phyloP scores from a whole-genome alignment of 2,329 filamentous ascomycete species.

The Fonsecaea nubica region DNA sequence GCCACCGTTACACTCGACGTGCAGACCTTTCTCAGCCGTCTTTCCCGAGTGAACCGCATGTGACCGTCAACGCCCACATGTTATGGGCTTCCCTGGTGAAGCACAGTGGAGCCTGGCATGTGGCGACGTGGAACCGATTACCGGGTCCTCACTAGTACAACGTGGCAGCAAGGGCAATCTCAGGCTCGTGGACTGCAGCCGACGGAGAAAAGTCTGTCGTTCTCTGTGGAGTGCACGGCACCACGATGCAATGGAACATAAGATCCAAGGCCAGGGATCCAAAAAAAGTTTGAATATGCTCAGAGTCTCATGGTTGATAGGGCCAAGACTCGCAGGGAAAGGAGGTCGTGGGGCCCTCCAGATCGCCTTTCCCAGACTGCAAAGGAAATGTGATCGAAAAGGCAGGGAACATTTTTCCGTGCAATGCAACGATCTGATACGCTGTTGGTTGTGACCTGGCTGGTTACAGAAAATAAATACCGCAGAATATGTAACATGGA shows the following conservation, averaged over 20 bases:
- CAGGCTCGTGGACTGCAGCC: background rate
- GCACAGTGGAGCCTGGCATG: constrained; percentile 5
- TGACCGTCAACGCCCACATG: background rate
- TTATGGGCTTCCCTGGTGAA: background rate
- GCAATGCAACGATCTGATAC: background rate
- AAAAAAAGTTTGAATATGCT: background rate
- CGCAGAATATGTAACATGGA: background rate
- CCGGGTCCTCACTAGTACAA: background rate
- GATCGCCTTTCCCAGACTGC: background rate
- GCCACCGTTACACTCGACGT: background rate
- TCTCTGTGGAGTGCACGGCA: background rate
- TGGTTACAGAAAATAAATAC: background rate
- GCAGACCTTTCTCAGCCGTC: background rate
- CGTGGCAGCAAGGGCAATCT: background rate
- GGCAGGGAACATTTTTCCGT: background rate
- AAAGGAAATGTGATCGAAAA: background rate
- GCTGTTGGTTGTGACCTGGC: background rate
- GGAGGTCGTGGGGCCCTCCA: background rate
- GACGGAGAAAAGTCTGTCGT: background rate
- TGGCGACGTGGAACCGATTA: constrained; percentile 2
- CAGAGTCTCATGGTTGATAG: background rate
- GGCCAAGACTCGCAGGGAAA: background rate
- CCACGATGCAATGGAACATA: background rate
- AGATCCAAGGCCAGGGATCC: background rate
- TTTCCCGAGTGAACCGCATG: constrained; percentile 1